Conservation (phyloP, 116 monocot genomes). For the Thalassia testudinum region DNA sequence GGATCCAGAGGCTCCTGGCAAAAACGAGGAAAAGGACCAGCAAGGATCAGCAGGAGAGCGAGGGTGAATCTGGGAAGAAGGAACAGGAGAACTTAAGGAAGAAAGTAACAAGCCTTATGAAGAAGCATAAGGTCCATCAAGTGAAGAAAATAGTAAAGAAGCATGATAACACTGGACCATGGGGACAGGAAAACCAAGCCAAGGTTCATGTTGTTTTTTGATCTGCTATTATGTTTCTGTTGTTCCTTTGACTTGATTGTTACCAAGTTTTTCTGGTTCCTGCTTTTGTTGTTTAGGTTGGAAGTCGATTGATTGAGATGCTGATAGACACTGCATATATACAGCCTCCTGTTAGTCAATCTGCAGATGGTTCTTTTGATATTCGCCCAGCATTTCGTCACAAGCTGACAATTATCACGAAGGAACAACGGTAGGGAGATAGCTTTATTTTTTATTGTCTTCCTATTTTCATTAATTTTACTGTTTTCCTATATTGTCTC, state of each 20-base stretch:
- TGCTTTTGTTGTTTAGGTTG: slow-evolving; percentile 37
- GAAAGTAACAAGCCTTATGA: slow-evolving; percentile 67
- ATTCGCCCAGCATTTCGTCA: slow-evolving; percentile 91
- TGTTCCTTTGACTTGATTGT: background rate
- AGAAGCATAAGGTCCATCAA: slow-evolving; percentile 62
- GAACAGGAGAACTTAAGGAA: slow-evolving; percentile 60
- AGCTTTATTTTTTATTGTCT: no score
- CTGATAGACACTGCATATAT: slow-evolving; percentile 84
- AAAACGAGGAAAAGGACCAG: slow-evolving; percentile 59
- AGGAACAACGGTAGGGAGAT: slow-evolving; percentile 13
- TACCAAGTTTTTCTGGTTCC: background rate
- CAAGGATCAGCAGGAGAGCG: slow-evolving; percentile 3
- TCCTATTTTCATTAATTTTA: no score
- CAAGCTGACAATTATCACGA: slow-evolving; percentile 20
- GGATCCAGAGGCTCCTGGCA: slow-evolving; percentile 65
- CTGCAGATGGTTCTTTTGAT: slow-evolving; percentile 57
- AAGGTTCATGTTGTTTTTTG: slow-evolving; percentile 34
- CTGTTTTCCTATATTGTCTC: no score
- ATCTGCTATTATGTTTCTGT: background rate
- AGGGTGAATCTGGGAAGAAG: slow-evolving; percentile 3
- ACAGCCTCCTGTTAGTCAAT: slow-evolving; percentile 84
- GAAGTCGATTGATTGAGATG: slow-evolving; percentile 86
- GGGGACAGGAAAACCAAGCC: slow-evolving; percentile 72
- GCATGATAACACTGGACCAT: slow-evolving; percentile 59
- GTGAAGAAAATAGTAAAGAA: slow-evolving; percentile 69